Evolutionary conservation across 2,329 filamentous ascomycete genomes (phyloP), one percentile per base, ranked within the genome.

Genomic region (Torrubiella hemipterigena): DNA sequence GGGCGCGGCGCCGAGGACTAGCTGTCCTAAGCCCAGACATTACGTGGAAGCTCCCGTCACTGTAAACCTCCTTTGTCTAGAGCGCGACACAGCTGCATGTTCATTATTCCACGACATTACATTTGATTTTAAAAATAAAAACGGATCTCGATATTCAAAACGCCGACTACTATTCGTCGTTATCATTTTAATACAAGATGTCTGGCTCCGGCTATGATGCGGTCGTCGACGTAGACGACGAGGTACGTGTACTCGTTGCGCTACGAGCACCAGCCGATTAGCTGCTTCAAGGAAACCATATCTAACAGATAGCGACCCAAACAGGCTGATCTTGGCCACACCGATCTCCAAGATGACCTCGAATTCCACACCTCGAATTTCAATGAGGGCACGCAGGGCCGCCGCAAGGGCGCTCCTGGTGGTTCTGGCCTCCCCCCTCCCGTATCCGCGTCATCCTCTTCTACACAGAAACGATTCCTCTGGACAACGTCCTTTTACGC

Each of bases 291-390:
- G n/a, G n/a, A n/a, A n/a, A n/a, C n/a, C n/a, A n/a, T n/a, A n/a
- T n/a, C n/a, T n/a, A n/a, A n/a, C n/a, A n/a, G n/a, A n/a, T n/a
- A n/a, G n/a, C n/a, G n/a, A n/a, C n/a, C n/a, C n/a, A n/a, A n/a
- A n/a, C 54, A 96, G 87, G 89, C 89, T 50, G 91, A 98, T 61
- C 77, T 98, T 53, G 91, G 91, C 49, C 87, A 95, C 61, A 98
- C 91, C 35, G 91, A 98, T 58, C 80, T 98, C 16, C 86, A 95
- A 67, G 89, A 95, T 58, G 91, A 96, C 61, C 86, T 98, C 55
- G 91, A 96, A 71, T 98, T 98, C 65, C 91, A 98, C 69, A 82
- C 77, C 51, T 95, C 87, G 42, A 74, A 82, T 64, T 93, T 93
- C 58, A 73, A 77, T 48, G 75, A 76, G 35, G 51, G 66, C 51